Evolutionary conservation across 139 green algal species (phyloP).

Genomic region (Asterochloris erici): DNA sequence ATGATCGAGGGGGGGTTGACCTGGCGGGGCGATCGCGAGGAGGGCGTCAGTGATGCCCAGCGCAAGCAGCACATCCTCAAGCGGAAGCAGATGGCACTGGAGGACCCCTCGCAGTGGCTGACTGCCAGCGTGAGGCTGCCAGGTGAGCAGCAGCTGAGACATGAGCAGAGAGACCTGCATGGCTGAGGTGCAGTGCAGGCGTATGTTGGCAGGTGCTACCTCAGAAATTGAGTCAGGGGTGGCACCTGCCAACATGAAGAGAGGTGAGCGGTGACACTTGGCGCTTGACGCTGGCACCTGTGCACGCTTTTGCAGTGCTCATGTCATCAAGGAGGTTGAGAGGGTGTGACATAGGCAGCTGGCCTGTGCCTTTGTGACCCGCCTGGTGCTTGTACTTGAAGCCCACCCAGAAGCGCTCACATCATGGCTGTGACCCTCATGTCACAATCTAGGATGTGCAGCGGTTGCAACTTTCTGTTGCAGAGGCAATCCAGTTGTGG

Average conservation of each 20-base stretch:
- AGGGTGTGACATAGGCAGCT: too few relatives aligned
- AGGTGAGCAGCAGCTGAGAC: background rate
- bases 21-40: slow-evolving; percentile 29
- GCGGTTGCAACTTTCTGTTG: too few relatives aligned
- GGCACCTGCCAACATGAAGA: background rate
- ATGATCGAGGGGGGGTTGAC: slow-evolving; percentile 53
- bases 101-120: background rate
- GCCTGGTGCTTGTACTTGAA: too few relatives aligned
- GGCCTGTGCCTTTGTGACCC: too few relatives aligned
- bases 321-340: too few relatives aligned
- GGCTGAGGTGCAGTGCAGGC: background rate
- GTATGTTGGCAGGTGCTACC: background rate
- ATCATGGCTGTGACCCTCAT: too few relatives aligned
- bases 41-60: background rate
- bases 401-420: too few relatives aligned
- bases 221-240: background rate
- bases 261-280: background rate
- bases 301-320: background rate
- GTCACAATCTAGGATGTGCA: too few relatives aligned
- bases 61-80: slow-evolving; percentile 11
- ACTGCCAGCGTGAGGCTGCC: background rate
- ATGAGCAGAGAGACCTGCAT: background rate
- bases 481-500: too few relatives aligned
- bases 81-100: slow-evolving; percentile 1
- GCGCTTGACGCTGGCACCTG: background rate